Percentiles rank a stretch among this genome's conserved stretches.
Conservation (phyloP, 1,284 basidiomycete species). For the Ustanciosporium gigantosporum region DNA sequence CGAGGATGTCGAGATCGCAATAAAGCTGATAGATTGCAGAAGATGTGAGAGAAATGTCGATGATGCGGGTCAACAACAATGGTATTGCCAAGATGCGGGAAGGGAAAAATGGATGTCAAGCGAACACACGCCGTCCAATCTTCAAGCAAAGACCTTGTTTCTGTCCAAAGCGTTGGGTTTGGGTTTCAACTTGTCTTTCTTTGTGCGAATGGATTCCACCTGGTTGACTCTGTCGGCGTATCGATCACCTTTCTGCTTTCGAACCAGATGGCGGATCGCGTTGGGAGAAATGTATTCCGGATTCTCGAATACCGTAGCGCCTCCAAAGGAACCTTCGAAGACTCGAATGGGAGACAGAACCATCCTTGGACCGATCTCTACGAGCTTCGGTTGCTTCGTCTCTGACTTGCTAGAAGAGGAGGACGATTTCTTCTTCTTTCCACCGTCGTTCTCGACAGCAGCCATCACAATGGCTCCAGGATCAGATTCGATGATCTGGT, state of each 20-base stretch:
- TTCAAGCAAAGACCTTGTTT: slow-evolving; percentile 81
- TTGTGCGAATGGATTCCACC: slow-evolving; percentile 70
- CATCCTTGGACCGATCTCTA: slow-evolving; percentile 86
- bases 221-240: slow-evolving; percentile 80
- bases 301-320: slow-evolving; percentile 94
- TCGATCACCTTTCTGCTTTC: slow-evolving; percentile 75
- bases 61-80: not conserved
- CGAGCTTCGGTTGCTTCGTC: slow-evolving; percentile 50
- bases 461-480: slow-evolving; percentile 62
- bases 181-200: slow-evolving; percentile 71
- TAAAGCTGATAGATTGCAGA: no score
- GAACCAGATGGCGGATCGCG: slow-evolving; percentile 74
- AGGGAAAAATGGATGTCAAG: no score
- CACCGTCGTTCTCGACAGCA: slow-evolving; percentile 63
- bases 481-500: slow-evolving; percentile 73
- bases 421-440: slow-evolving; percentile 27
- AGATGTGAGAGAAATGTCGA: no score
- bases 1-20: no score
- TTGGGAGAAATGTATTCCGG: slow-evolving; percentile 91
- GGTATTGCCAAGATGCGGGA: no score
- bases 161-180: slow-evolving; percentile 81
- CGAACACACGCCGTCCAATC: no score
- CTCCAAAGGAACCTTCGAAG: slow-evolving; percentile 82
- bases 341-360: slow-evolving; percentile 96
- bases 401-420: slow-evolving; percentile 10